Percentiles rank a stretch among this genome's conserved stretches.
phyloP scores from a whole-genome alignment of 2,329 filamentous ascomycete species.

The Aspergillus clavatus region DNA sequence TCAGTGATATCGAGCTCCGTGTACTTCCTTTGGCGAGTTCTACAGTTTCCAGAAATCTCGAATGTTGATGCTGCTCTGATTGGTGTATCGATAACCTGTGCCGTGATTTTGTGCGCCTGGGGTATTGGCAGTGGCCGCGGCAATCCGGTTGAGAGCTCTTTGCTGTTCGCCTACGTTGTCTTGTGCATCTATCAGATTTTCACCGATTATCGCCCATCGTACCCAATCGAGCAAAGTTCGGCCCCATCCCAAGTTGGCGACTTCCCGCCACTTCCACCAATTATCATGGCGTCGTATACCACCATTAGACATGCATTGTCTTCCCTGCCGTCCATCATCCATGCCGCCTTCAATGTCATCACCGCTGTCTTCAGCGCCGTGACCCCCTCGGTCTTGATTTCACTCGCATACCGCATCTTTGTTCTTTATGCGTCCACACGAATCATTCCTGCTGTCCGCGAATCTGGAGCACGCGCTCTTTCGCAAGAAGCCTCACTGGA shows the following conservation, averaged over 20 bases:
- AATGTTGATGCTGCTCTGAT: slow-evolving; percentile 91
- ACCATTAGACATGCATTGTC: slow-evolving; percentile 81
- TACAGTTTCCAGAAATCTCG: slow-evolving; percentile 86
- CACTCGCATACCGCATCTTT: slow-evolving; percentile 84
- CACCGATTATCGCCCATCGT: slow-evolving; percentile 88
- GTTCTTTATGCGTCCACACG: slow-evolving; percentile 93
- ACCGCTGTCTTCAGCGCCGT: slow-evolving; percentile 92
- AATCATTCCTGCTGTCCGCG: slow-evolving; percentile 89
- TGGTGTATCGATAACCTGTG: slow-evolving; percentile 85
- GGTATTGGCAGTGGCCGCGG: slow-evolving; percentile 91
- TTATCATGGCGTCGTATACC: slow-evolving; percentile 97
- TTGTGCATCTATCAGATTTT: slow-evolving; percentile 99
- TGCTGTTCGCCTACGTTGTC: slow-evolving; percentile 96
- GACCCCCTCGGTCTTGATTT: slow-evolving; percentile 92
- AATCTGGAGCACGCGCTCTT: slow-evolving; percentile 75
- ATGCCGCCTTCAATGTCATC: slow-evolving; percentile 78
- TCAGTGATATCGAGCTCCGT: slow-evolving; percentile 89
- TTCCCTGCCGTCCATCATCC: slow-evolving; percentile 74
- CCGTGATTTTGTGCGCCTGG: slow-evolving; percentile 86
- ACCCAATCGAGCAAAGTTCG: slow-evolving; percentile 53
- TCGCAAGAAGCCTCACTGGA: slow-evolving; percentile 81
- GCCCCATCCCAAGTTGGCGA: slow-evolving; percentile 59
- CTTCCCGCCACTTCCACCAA: slow-evolving; percentile 90
- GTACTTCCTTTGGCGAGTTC: slow-evolving; percentile 94
- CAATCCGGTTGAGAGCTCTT: slow-evolving; percentile 89